A percentile compares a stretch with the other conserved stretches of the same genome.
Conservation (phyloP, 1,284 basidiomycete species). For the Ceratobasidium sp. region DNA sequence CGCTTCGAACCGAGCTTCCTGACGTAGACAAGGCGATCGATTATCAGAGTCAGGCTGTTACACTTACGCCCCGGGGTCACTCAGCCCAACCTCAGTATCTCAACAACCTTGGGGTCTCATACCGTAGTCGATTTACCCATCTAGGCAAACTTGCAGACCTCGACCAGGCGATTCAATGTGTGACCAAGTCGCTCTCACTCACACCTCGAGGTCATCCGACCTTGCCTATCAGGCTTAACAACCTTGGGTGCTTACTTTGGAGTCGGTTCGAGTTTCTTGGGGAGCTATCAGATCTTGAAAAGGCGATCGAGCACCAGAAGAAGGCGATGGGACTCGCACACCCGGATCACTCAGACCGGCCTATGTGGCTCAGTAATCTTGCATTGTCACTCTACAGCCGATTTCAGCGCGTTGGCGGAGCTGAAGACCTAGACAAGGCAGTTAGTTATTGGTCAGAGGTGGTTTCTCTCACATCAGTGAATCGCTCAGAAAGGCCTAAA, state of each 20-base stretch:
- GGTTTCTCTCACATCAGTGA: neutral
- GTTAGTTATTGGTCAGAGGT: neutral
- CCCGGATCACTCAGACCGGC: no score
- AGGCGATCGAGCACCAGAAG: neutral
- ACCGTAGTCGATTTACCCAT: neutral
- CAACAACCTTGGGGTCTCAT: neutral
- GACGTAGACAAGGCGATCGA: neutral
- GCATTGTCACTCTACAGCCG: neutral
- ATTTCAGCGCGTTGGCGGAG: neutral
- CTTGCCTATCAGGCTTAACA: neutral
- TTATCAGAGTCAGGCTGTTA: neutral
- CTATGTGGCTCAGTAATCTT: neutral
- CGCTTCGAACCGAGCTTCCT: neutral
- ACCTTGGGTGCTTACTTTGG: neutral
- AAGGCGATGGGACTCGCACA: neutral
- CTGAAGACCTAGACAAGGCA: constrained; percentile 3
- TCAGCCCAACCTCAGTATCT: neutral
- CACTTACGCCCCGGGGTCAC: neutral
- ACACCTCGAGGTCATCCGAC: neutral
- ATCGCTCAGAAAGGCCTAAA: neutral
- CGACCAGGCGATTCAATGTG: neutral
- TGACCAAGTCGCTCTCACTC: no score
- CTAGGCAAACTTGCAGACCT: neutral
- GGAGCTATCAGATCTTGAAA: neutral
- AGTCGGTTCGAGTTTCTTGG: neutral